A percentile compares a stretch with the other conserved stretches of the same genome.
Conservation (phyloP, 2,329 filamentous ascomycete species). For the Basipetospora sp. region DNA sequence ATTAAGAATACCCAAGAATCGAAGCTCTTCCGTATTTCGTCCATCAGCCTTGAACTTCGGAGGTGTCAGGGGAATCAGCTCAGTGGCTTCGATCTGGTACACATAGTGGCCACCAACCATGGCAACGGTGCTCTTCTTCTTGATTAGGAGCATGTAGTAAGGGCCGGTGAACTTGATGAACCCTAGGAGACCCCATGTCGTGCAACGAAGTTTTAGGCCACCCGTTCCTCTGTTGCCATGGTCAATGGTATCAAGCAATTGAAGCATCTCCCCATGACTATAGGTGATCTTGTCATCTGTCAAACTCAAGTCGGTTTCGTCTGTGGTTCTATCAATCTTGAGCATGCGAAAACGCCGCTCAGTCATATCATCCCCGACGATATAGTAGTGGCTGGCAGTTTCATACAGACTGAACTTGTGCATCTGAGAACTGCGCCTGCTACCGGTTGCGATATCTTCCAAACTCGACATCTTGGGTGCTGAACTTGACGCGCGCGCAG, state of each 20-base stretch:
- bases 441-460: neutral
- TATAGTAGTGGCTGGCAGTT: conserved; percentile 82
- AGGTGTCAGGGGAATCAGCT: conserved; percentile 74
- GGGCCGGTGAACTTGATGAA: conserved; percentile 93
- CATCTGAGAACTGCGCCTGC: conserved; percentile 35
- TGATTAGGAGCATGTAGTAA: conserved; percentile 94
- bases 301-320: conserved; percentile 61
- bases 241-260: conserved; percentile 85
- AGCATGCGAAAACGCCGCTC: conserved; percentile 80
- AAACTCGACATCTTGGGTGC: neutral
- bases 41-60: conserved; percentile 63
- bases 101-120: conserved; percentile 93
- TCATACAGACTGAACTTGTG: conserved; percentile 97
- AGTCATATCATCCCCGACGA: conserved; percentile 81
- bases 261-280: conserved; percentile 78
- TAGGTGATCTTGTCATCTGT: conserved; percentile 93
- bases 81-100: conserved; percentile 88
- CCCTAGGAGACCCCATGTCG: conserved; percentile 81
- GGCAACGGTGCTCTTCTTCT: conserved; percentile 87
- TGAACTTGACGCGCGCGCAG: conserved; percentile 25
- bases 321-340: conserved; percentile 83
- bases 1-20: conserved; percentile 76
- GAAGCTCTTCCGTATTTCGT: conserved; percentile 69
- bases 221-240: conserved; percentile 86
- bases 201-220: conserved; percentile 77